These are phyloP conservation scores for Huntiella moniliformis DNA, from an alignment of 2,329 filamentous ascomycete species.

Conservation along the genomic window DNA sequence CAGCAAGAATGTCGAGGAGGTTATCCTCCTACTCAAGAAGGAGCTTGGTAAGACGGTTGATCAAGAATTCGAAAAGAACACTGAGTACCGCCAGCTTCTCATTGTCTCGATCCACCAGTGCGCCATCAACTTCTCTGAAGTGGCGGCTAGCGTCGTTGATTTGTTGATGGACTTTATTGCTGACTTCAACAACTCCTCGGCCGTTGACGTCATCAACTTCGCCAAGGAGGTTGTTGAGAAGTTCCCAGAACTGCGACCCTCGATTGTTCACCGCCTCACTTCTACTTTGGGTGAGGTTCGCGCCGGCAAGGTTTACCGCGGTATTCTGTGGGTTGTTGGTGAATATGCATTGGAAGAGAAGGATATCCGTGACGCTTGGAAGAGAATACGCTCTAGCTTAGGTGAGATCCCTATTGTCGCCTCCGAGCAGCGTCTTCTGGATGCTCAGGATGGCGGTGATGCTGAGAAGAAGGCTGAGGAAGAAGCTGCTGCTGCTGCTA, in stretches of 20 bases:
- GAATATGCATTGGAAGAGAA: slow-evolving; percentile 90
- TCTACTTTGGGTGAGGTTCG: slow-evolving; percentile 83
- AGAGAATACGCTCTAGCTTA: slow-evolving; percentile 77
- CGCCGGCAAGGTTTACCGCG: slow-evolving; percentile 91
- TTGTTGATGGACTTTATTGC: slow-evolving; percentile 98
- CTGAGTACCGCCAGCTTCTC: slow-evolving; percentile 81
- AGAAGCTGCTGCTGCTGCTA: slow-evolving; percentile 56
- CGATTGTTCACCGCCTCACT: slow-evolving; percentile 76
- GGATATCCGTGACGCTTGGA: slow-evolving; percentile 93
- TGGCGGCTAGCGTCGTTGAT: slow-evolving; percentile 89
- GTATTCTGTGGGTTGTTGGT: slow-evolving; percentile 92
- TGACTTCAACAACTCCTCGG: slow-evolving; percentile 92
- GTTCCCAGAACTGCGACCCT: slow-evolving; percentile 73
- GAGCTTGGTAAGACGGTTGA: slow-evolving; percentile 95
- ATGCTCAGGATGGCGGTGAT: slow-evolving; percentile 59
- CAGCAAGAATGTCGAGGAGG: slow-evolving; percentile 96
- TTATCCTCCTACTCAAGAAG: slow-evolving; percentile 90
- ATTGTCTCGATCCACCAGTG: slow-evolving; percentile 97
- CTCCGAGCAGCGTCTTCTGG: slow-evolving; percentile 78
- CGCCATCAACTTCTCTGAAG: slow-evolving; percentile 97
- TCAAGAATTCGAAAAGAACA: slow-evolving; percentile 97
- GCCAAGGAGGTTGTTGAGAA: slow-evolving; percentile 98
- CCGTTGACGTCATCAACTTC: slow-evolving; percentile 94
- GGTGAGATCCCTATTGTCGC: slow-evolving; percentile 94
- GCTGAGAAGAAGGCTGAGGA: slow-evolving; percentile 29